phyloP scores from a whole-genome alignment of 2,329 filamentous ascomycete genomes.

The Neoascochyta sp. region DNA sequence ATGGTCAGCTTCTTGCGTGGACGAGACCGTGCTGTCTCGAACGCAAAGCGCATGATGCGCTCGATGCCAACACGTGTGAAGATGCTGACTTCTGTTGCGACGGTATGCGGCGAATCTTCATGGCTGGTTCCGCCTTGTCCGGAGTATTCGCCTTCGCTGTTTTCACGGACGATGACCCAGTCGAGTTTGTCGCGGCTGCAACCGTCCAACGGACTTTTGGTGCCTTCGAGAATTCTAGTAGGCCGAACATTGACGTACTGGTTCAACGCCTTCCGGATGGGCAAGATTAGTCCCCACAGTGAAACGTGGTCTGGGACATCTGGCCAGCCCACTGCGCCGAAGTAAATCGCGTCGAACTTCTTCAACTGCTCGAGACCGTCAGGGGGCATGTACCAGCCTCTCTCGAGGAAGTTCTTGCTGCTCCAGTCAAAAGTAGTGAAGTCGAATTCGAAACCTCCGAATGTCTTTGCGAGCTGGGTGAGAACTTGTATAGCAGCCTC shows the following conservation, averaged over 20 bases:
- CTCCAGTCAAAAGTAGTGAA: constrained; percentile 53
- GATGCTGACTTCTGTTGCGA: constrained; percentile 48
- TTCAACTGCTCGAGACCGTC: constrained; percentile 51
- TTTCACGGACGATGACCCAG: constrained; percentile 49
- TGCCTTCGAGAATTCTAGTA: constrained; percentile 44
- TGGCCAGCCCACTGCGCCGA: constrained; percentile 58
- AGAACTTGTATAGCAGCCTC: constrained; percentile 27
- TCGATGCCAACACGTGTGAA: constrained; percentile 47
- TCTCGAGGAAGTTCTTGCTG: constrained; percentile 48
- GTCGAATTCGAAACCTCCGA: constrained; percentile 48
- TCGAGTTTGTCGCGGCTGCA: constrained; percentile 41
- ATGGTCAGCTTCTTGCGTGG: constrained; percentile 48
- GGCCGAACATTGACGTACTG: constrained; percentile 66
- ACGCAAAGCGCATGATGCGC: constrained; percentile 48
- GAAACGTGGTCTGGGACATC: constrained; percentile 65
- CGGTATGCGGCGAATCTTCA: constrained; percentile 38
- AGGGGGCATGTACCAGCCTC: constrained; percentile 52
- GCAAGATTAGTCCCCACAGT: constrained; percentile 64
- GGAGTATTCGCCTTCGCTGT: constrained; percentile 49
- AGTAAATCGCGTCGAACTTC: constrained; percentile 54
- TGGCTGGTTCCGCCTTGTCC: constrained; percentile 47
- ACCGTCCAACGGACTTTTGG: constrained; percentile 39
- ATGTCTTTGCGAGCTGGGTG: constrained; percentile 43
- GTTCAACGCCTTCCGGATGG: constrained; percentile 64
- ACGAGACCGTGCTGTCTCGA: constrained; percentile 44